A percentile compares a stretch with the other conserved stretches of the same genome.
Evolutionary conservation across 108 stramenopile genomes (phyloP).

Genomic region (Stephanodiscus triporus): DNA sequence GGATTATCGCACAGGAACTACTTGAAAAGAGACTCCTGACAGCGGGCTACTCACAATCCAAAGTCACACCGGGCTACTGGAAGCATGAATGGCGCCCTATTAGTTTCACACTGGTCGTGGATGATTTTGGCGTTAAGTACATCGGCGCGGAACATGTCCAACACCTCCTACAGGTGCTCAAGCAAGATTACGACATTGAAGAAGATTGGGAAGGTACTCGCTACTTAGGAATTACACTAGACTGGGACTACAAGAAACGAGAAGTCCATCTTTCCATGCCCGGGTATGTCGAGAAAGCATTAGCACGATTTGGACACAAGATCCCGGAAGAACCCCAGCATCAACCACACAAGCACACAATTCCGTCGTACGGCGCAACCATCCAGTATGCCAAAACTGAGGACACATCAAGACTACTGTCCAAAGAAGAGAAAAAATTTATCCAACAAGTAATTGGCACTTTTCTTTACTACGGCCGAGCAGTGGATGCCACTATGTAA

Average conservation of each 20-base stretch:
- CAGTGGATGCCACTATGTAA: slow-evolving; percentile 45
- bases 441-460: slow-evolving; percentile 43
- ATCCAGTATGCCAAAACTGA: neutral
- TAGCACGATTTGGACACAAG: neutral
- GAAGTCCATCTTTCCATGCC: slow-evolving; percentile 54
- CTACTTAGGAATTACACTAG: slow-evolving; percentile 43
- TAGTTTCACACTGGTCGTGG: slow-evolving; percentile 49
- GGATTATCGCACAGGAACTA: slow-evolving; percentile 43
- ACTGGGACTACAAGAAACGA: slow-evolving; percentile 48
- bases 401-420: slow-evolving; percentile 19
- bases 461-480: slow-evolving; percentile 51
- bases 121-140: slow-evolving; percentile 49
- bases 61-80: slow-evolving; percentile 38
- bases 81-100: slow-evolving; percentile 18
- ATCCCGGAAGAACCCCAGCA: neutral
- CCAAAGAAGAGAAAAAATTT: slow-evolving; percentile 17
- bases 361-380: neutral
- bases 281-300: slow-evolving; percentile 36
- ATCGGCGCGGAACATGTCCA: slow-evolving; percentile 17
- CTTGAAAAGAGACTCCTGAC: neutral
- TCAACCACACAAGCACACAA: neutral
- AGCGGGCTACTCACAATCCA: slow-evolving; percentile 18
- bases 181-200: slow-evolving; percentile 23
- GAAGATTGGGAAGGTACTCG: slow-evolving; percentile 29
- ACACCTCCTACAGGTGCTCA: slow-evolving; percentile 34